Evolutionary conservation across 768 basidiomycete genomes (phyloP).

Genomic region (Floccularia luteovirens): DNA sequence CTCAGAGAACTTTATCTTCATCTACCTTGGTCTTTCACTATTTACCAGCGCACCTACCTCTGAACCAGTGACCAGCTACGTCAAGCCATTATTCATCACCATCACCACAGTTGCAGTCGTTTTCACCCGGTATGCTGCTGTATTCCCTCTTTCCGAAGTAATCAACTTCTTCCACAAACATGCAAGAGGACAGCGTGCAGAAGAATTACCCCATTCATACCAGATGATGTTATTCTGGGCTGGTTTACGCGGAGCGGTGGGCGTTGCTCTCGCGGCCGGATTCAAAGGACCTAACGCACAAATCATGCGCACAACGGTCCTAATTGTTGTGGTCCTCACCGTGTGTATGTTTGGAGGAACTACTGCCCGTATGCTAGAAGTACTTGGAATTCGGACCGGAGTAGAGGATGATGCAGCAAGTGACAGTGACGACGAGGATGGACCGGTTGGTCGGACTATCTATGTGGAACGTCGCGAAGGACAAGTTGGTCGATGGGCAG

Average conservation of each 20-base stretch:
- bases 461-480: conserved; percentile 27
- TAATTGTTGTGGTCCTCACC: conserved; percentile 92
- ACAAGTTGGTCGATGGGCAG: conserved; percentile 27
- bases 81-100: conserved; percentile 92
- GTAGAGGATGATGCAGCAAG: conserved; percentile 84
- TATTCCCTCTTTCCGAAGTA: conserved; percentile 89
- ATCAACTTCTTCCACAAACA: conserved; percentile 92
- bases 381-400: conserved; percentile 92
- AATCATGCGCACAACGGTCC: conserved; percentile 86
- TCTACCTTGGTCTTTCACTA: conserved; percentile 95
- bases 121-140: conserved; percentile 92
- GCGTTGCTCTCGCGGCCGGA: conserved; percentile 93
- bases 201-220: conserved; percentile 95
- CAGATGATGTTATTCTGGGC: conserved; percentile 99
- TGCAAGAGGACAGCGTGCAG: conserved; percentile 75
- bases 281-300: conserved; percentile 93
- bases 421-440: conserved; percentile 49
- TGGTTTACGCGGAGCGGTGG: conserved; percentile 92
- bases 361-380: conserved; percentile 94
- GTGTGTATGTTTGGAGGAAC: conserved; percentile 95
- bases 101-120: conserved; percentile 89
- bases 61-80: conserved; percentile 72
- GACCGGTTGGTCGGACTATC: conserved; percentile 16
- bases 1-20: conserved; percentile 98
- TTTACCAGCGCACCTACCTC: conserved; percentile 83